These are phyloP conservation scores for Panicum virgatum DNA, from an alignment of 202 grass and related monocot species.

Conservation along the genomic window DNA sequence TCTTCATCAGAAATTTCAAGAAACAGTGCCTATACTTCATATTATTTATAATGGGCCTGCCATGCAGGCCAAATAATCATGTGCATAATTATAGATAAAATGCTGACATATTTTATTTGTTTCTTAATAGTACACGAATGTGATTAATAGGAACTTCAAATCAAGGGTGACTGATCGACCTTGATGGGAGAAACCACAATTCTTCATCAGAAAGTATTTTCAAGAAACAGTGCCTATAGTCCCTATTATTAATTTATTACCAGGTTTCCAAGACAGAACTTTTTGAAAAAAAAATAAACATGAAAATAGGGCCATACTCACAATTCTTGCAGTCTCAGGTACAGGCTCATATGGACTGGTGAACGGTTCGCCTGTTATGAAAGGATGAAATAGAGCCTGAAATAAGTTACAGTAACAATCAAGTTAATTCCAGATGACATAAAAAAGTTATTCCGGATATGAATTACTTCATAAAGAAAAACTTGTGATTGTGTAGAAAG, in stretches of 20 bases:
- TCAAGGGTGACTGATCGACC: slow-evolving; percentile 1
- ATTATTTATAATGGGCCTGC: neutral
- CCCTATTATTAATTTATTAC: neutral
- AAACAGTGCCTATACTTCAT: no score
- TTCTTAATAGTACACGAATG: neutral
- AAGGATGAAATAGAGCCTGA: slow-evolving; percentile 92
- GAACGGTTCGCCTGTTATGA: slow-evolving; percentile 82
- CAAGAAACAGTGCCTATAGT: slow-evolving; percentile 1
- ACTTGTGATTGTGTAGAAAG: neutral
- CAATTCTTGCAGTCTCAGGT: slow-evolving; percentile 92
- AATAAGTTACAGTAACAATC: slow-evolving; percentile 41
- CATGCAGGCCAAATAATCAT: slow-evolving; percentile 31
- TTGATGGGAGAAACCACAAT: slow-evolving; percentile 7
- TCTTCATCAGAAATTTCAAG: no score
- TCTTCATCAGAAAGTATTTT: slow-evolving; percentile 14
- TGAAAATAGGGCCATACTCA: slow-evolving; percentile 52
- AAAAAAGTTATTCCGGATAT: neutral
- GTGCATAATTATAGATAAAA: neutral
- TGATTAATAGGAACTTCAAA: neutral
- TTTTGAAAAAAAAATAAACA: neutral
- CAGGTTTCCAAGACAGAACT: neutral
- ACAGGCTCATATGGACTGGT: slow-evolving; percentile 62
- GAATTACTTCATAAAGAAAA: slow-evolving; percentile 19
- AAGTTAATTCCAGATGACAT: slow-evolving; percentile 16
- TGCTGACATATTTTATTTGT: neutral